These are phyloP conservation scores for Stentor roeselii DNA, from an alignment of 73 alveolate species.

Conservation along the genomic window DNA sequence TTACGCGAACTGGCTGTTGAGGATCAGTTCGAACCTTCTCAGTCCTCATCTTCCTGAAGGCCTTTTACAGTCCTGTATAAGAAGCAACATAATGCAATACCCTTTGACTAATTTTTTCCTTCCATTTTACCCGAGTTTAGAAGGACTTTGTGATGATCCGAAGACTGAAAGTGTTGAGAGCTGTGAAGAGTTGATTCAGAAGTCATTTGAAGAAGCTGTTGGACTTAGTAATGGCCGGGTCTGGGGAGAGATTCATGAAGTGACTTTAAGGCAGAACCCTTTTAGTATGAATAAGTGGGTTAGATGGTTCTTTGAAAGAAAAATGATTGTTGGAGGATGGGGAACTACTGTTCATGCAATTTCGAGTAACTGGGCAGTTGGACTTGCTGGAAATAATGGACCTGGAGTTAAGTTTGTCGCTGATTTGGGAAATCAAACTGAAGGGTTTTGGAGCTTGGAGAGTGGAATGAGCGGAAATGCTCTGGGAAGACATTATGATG, in stretches of 20 bases:
- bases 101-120: not conserved
- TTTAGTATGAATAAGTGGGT: not conserved
- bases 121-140: not conserved
- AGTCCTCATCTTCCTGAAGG: not conserved
- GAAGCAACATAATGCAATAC: not conserved
- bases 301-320: not conserved
- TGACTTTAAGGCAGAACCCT: not conserved
- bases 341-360: not conserved
- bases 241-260: not conserved
- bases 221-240: not conserved
- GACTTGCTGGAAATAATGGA: not conserved
- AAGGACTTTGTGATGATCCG: not conserved
- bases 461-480: not conserved
- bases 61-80: not conserved
- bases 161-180: not conserved
- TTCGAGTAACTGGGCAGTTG: not conserved
- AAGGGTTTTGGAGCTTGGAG: not conserved
- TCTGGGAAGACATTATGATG: not conserved
- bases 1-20: not conserved
- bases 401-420: not conserved
- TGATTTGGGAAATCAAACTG: not conserved
- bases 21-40: not conserved
- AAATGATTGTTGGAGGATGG: not conserved
- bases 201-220: not conserved
- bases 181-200: not conserved